Base-by-base conservation (phyloP, 441 rosid genomes). In the Capsella rubella region DNA sequence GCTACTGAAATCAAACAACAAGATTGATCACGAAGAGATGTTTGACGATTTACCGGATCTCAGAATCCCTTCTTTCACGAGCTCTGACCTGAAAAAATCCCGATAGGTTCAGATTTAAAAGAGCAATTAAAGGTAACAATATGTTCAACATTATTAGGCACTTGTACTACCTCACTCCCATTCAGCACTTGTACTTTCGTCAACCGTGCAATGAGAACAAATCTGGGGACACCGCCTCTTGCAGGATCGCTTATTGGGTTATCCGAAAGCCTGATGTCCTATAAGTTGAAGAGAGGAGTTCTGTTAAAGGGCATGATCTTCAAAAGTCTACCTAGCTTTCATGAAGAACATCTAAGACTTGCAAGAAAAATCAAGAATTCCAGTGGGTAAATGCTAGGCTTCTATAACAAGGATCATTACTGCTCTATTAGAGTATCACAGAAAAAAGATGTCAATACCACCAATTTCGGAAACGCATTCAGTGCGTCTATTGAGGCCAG, bases 21-120 rank as follows among this genome's bases (percentile, higher is more conserved):
- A 53, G 40, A 39, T 34, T n/a, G 56, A 35, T 53, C 66, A 61
- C 16, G 10, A 52, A 16, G 16, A 47, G 4, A 14, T 13, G 25
- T 16, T 60, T 46, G 40, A 15, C 1, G 8, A 62, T 28, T 13
- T 89, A 90, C 98, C 99, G 90, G 63, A 92, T 92, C 87, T 95
- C 98, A 68, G 98, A 95, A 32, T 95, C 99, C 82, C 89, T 95
- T 81, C 92, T 89, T 78, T 95, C 99, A 21, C 96, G 93, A 79
- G 77, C 76, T 42, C 86, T 83, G 52, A 95, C 87, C 99, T 95
- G 83, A 71, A 72, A 75, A 49, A 46, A 50, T 45, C 29, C 27
- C 29, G 9, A 54, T 14, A 37, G 35, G 31, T 59, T 73, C 80
- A 82, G 46, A 68, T 77, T 45, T 61, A 67, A 46, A 63, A 74